Base-by-base conservation (phyloP, 768 basidiomycete species). In the Dacryopinax spathularia region DNA sequence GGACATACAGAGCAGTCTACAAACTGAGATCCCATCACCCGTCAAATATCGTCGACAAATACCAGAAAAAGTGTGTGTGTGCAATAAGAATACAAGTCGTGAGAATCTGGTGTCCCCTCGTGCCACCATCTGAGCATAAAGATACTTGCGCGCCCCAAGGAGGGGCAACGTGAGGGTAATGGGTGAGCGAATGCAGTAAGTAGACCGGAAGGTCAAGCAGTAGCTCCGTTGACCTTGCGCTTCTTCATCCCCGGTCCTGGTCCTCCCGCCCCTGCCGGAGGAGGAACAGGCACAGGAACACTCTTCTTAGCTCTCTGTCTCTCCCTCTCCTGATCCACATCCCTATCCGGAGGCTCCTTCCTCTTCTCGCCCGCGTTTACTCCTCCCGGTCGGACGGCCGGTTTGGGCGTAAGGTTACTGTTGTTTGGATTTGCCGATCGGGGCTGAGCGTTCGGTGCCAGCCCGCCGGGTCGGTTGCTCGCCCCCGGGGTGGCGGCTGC, bases 1-100 rank as follows among this genome's bases (percentile, higher is more conserved):
- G 29, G 25, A 56, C 48, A 56, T 56, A 29, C 48, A 25, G 29
- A 56, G 48, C 48, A 56, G 48, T 56, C 48, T 56, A 56, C 48
- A 56, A 56, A 56, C n/a, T n/a, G n/a, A n/a, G n/a, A n/a, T n/a
- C n/a, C n/a, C n/a, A n/a, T n/a, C n/a, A n/a, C n/a, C n/a, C n/a
- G n/a, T n/a, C n/a, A n/a, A n/a, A n/a, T n/a, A n/a, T n/a, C n/a
- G n/a, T n/a, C n/a, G n/a, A n/a, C n/a, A n/a, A 29, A 29, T 56
- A 56, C 25, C 12, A 56, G 31, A 13, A 37, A 10, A 37, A n/a
- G 36, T n/a, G 36, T 37, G 36, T 10, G 36, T 37, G 36, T 10
- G n/a, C n/a, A 37, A 29, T 56, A 29, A 56, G 13, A 31, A 56
- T 56, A n/a, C n/a, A 56, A 31, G 48, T 56, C 13, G 48, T n/a